Conservation (phyloP, 164 flowering plant genomes). For the Santalum album region DNA sequence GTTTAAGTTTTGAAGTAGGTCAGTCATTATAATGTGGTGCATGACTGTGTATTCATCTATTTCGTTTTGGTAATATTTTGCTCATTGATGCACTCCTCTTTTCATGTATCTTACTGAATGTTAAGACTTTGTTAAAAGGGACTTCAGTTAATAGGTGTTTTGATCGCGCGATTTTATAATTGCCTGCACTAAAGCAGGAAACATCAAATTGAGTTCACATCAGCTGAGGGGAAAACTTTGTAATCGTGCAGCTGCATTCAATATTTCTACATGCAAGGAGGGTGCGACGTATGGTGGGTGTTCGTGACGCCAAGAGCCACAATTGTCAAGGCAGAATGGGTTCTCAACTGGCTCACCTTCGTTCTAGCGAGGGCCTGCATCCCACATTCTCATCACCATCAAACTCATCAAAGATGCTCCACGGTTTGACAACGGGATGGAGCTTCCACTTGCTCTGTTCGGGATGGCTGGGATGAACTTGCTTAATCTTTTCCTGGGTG, state of each 20-base stretch:
- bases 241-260: conserved; percentile 66
- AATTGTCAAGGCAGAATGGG: conserved; percentile 71
- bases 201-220: too few species aligned
- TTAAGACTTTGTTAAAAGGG: too few species aligned
- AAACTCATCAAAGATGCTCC: conserved; percentile 75
- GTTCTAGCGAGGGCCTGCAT: conserved; percentile 41
- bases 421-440: conserved; percentile 67
- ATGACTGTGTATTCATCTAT: too few species aligned
- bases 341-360: conserved; percentile 60
- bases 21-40: too few species aligned
- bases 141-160: too few species aligned
- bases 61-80: too few species aligned
- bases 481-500: conserved; percentile 65
- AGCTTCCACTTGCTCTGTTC: conserved; percentile 75
- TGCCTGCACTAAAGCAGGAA: too few species aligned
- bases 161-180: too few species aligned
- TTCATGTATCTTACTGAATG: too few species aligned
- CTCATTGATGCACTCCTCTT: too few species aligned
- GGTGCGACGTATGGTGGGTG: conserved; percentile 82
- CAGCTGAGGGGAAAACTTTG: neutral
- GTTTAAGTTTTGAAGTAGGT: too few species aligned
- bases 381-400: conserved; percentile 67
- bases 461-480: conserved; percentile 95
- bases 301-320: conserved; percentile 52
- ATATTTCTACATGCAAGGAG: conserved; percentile 77